Base-by-base conservation (phyloP, 1,284 basidiomycete genomes). In the Malassezia restricta region DNA sequence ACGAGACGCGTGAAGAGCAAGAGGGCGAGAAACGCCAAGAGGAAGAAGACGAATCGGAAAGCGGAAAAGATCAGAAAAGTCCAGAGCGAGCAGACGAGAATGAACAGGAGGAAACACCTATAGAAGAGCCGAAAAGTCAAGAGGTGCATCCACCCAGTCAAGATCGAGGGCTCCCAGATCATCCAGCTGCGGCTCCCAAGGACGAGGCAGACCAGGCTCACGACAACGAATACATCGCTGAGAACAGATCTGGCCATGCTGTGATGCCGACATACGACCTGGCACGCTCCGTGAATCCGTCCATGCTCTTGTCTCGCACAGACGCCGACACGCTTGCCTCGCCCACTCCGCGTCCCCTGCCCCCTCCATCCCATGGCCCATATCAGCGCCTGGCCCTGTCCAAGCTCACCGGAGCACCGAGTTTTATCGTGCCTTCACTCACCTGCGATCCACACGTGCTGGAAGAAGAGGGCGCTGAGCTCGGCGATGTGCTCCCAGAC, bases 351-450 rank as follows among this genome's bases (percentile, higher is more conserved):
- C 20, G 4, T 24, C 20, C 20, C 20, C 2, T 24, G 20, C 2
- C 20, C 20, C 20, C 20, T 24, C 53, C 43, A 8, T 55, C 48
- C 11, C 53, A 50, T 8, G 49, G 53, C 29, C 9, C 43, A 14
- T 20, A 47, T 14, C 53, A 47, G 30, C 48, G 47, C n/a, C 39
- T 55, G 5, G 39, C 44, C 1, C 38, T 55, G n/a, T 29, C 29
- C 8, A 14, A 15, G 8, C 27, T 17, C 7, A 28, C 17, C 3
- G 53, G 53, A 24, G 33, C 47, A 17, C 53, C 53, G 1, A 46
- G 43, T 6, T 55, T 55, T 24, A 7, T 55, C 1, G 53, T 55
- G 30, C 53, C 31, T 24, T 48, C 46, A 8, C 50, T 47, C 33
- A 40, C 44, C 5, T 8, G 46, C 17, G 39, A 55, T 14, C 38